These are phyloP conservation scores for Ceratobasidium sp. DNA, from an alignment of 1,284 basidiomycete species.

Conservation along the genomic window DNA sequence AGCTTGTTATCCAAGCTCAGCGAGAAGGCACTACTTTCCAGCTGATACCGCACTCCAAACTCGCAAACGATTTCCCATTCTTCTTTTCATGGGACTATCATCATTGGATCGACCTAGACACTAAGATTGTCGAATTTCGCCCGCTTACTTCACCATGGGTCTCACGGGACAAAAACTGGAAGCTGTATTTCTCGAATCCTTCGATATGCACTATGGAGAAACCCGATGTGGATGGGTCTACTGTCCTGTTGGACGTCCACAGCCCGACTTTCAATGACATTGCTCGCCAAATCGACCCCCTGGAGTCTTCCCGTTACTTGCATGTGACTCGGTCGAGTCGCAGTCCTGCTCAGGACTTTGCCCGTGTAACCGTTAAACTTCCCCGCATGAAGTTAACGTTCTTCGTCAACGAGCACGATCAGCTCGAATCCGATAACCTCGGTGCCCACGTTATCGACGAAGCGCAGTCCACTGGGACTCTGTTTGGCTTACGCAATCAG, in stretches of 20 bases:
- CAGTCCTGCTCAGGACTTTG: background rate
- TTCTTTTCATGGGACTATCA: slow-evolving; percentile 52
- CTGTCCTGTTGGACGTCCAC: slow-evolving; percentile 51
- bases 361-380: slow-evolving; percentile 46
- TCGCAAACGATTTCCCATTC: slow-evolving; percentile 57
- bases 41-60: slow-evolving; percentile 54
- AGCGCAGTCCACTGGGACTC: slow-evolving; percentile 55
- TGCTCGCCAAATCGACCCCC: slow-evolving; percentile 48
- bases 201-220: slow-evolving; percentile 29
- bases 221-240: background rate
- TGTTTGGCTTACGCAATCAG: slow-evolving; percentile 57
- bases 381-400: slow-evolving; percentile 58
- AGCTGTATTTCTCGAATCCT: slow-evolving; percentile 45
- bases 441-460: slow-evolving; percentile 55
- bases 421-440: slow-evolving; percentile 55
- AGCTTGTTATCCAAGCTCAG: slow-evolving; percentile 53
- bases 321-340: slow-evolving; percentile 45
- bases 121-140: slow-evolving; percentile 55
- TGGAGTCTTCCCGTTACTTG: slow-evolving; percentile 54
- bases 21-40: slow-evolving; percentile 49
- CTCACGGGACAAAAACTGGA: slow-evolving; percentile 48
- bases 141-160: slow-evolving; percentile 51
- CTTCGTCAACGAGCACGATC: slow-evolving; percentile 48
- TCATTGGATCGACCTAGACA: slow-evolving; percentile 53
- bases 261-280: slow-evolving; percentile 55